phyloP scores from a whole-genome alignment of 208 protist genomes.

The Acanthamoeba divionensis region DNA sequence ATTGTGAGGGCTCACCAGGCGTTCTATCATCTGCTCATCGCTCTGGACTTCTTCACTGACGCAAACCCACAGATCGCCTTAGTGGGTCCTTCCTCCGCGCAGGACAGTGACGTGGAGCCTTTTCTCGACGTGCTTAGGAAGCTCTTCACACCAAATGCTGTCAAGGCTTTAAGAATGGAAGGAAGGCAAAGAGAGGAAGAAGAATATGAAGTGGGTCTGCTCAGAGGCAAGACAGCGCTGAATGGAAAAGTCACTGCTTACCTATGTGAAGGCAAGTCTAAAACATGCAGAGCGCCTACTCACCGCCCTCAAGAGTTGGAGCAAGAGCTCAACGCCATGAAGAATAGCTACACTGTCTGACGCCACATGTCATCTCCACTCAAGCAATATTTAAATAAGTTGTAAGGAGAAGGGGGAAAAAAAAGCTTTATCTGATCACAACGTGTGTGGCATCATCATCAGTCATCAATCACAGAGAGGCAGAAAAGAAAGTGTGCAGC shows the following conservation, averaged over 20 bases:
- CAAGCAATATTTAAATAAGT: no score
- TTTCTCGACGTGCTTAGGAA: slow-evolving; percentile 9
- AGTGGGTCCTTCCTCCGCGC: neutral
- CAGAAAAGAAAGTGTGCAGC: slow-evolving; percentile 38
- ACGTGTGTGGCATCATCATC: no score
- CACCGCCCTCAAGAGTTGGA: neutral
- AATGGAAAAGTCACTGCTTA: neutral
- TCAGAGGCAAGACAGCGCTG: neutral
- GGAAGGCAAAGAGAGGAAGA: neutral
- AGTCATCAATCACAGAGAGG: no score
- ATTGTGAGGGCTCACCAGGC: slow-evolving; percentile 30
- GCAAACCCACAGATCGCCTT: neutral
- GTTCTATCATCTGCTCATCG: neutral
- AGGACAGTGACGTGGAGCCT: neutral
- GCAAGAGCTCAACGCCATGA: neutral
- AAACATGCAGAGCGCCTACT: neutral
- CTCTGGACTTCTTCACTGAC: slow-evolving; percentile 40
- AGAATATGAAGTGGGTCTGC: neutral
- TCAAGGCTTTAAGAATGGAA: neutral
- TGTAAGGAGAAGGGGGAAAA: no score
- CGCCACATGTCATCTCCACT: no score
- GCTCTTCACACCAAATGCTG: slow-evolving; percentile 2
- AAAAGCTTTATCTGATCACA: no score
- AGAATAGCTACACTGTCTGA: neutral
- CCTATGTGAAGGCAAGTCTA: neutral